phyloP scores from a whole-genome alignment of 1,139 yeast species.

The Hyphopichia wangnamkhiaoensis region DNA sequence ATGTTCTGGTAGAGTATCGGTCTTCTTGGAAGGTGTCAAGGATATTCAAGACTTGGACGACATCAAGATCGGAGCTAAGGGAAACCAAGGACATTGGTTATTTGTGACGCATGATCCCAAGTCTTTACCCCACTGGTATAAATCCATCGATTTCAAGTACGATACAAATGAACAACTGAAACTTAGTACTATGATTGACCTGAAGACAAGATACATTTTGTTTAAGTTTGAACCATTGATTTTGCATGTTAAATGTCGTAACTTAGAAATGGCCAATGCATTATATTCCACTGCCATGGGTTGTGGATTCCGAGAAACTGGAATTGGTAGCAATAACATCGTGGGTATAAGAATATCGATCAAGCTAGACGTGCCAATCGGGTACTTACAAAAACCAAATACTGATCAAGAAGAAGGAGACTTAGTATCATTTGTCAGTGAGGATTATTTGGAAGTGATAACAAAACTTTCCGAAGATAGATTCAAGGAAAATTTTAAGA shows the following conservation, averaged over 20 bases:
- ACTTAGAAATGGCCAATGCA: constrained; percentile 55
- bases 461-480: constrained; percentile 56
- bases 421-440: constrained; percentile 45
- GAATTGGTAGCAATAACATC: constrained; percentile 76
- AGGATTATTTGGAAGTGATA: constrained; percentile 48
- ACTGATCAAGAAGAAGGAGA: constrained; percentile 18
- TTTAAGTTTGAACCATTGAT: constrained; percentile 85
- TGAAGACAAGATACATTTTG: constrained; percentile 53
- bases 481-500: constrained; percentile 61
- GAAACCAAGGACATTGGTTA: constrained; percentile 83
- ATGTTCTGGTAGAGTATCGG: constrained; percentile 85
- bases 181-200: constrained; percentile 9
- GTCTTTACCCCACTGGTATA: constrained; percentile 56
- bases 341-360: constrained; percentile 78
- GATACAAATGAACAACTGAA: constrained; percentile 7
- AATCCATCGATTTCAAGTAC: constrained; percentile 27
- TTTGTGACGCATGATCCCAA: constrained; percentile 70
- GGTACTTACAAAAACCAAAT: constrained; percentile 35
- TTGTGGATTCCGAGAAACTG: constrained; percentile 85
- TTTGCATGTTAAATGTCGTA: constrained; percentile 77
- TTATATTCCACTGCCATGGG: constrained; percentile 73
- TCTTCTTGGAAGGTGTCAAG: constrained; percentile 68
- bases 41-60: constrained; percentile 16
- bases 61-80: constrained; percentile 74
- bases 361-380: constrained; percentile 73